Evolutionary conservation across 2,329 filamentous ascomycete genomes (phyloP).

Genomic region (Scedosporium minutisporum): DNA sequence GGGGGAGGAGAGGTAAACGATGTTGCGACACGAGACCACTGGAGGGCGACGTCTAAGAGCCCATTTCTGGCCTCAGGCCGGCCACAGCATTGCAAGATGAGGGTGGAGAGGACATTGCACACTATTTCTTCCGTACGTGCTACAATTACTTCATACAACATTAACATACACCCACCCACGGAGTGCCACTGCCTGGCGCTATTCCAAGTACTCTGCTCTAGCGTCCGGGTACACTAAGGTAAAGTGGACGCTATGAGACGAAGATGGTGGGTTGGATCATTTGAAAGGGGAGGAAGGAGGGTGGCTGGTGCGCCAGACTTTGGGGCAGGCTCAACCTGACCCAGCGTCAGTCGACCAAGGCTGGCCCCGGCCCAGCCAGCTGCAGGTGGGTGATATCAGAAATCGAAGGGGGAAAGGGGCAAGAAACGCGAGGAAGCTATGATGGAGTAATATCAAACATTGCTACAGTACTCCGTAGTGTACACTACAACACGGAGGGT

Average conservation of each 20-base stretch:
- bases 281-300: neutral
- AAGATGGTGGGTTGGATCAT: neutral
- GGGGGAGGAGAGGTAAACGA: conserved; percentile 2
- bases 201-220: neutral
- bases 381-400: conserved; percentile 1
- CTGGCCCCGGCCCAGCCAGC: neutral
- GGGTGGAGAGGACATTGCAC: neutral
- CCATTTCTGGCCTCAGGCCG: conserved; percentile 6
- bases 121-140: neutral
- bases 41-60: conserved; percentile 2
- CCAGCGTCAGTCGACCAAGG: neutral
- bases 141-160: neutral
- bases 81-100: neutral
- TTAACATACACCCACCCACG: neutral
- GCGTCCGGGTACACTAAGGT: neutral
- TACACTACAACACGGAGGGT: neutral
- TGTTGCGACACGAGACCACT: conserved; percentile 8
- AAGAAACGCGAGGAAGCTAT: neutral
- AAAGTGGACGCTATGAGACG: neutral
- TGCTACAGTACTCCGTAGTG: neutral
- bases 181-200: neutral
- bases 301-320: neutral
- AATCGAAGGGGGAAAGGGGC: neutral
- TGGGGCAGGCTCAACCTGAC: neutral
- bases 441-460: neutral